Evolutionary conservation across 768 basidiomycete genomes (phyloP).

Genomic region (Phanerochaete sordida): DNA sequence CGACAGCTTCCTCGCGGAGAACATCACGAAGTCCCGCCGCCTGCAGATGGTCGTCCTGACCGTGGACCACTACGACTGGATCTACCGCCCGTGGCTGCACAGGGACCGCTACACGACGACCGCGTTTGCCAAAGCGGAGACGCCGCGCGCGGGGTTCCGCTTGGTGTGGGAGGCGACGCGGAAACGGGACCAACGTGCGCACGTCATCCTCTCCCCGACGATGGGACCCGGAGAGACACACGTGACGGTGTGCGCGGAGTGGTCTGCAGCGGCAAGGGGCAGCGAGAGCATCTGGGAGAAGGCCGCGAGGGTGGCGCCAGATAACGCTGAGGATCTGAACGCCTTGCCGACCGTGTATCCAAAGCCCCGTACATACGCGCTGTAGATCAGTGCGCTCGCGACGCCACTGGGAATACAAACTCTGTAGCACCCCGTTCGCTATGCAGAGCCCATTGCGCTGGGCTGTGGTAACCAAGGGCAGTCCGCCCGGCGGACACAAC

Average conservation of each 20-base stretch:
- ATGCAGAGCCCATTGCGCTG: too few relatives aligned
- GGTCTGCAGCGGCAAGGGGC: slow-evolving; percentile 17
- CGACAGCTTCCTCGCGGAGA: slow-evolving; percentile 12
- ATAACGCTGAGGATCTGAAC: background rate
- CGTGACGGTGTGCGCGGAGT: slow-evolving; percentile 11
- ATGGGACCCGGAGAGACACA: background rate
- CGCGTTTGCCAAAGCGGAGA: background rate
- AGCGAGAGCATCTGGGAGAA: slow-evolving; percentile 17
- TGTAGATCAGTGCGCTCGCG: too few relatives aligned
- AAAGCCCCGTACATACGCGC: background rate
- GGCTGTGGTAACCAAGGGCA: background rate
- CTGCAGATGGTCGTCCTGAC: slow-evolving; percentile 23
- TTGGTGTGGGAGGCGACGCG: slow-evolving; percentile 10
- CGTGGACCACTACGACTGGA: slow-evolving; percentile 15
- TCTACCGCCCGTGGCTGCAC: slow-evolving; percentile 19
- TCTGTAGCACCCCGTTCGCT: too few relatives aligned
- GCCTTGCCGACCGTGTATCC: background rate
- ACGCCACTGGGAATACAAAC: too few relatives aligned
- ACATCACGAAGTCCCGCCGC: slow-evolving; percentile 12
- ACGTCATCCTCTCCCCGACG: slow-evolving; percentile 17
- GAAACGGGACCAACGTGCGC: slow-evolving; percentile 14
- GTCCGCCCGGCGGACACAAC: too few relatives aligned
- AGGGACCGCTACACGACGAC: background rate
- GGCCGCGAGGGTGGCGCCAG: slow-evolving; percentile 3
- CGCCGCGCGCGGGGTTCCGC: slow-evolving; percentile 17